Conservation (phyloP, 768 basidiomycete genomes). For the Lactarius quietus region DNA sequence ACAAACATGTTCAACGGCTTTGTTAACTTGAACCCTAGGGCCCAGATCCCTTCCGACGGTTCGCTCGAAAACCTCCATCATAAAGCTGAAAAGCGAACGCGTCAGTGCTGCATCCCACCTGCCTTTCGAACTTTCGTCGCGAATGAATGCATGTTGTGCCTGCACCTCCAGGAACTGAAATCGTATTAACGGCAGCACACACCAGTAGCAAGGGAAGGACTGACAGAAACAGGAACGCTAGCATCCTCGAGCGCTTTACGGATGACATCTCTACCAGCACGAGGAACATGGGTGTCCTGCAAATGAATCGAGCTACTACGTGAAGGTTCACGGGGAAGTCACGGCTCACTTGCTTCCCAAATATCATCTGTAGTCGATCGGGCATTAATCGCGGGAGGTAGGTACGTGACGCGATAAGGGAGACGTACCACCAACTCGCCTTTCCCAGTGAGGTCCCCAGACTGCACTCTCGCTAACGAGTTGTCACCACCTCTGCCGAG, state of each 20-base stretch:
- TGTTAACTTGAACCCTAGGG: constrained; percentile 45
- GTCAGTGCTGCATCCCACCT: constrained; percentile 95
- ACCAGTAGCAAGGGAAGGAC: constrained; percentile 30
- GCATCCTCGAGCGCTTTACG: constrained; percentile 80
- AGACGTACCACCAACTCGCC: constrained; percentile 76
- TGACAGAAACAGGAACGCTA: constrained; percentile 63
- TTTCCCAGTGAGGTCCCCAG: constrained; percentile 72
- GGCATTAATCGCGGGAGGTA: not conserved
- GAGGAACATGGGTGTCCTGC: constrained; percentile 91
- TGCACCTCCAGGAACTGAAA: constrained; percentile 89
- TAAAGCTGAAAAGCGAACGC: constrained; percentile 69
- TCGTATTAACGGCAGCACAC: not conserved
- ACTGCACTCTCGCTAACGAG: constrained; percentile 65
- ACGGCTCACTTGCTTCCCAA: constrained; percentile 76
- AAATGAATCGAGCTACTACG: not conserved
- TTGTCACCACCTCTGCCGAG: constrained; percentile 79
- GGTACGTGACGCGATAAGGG: not conserved
- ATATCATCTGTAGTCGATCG: constrained; percentile 66
- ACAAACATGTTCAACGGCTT: constrained; percentile 77
- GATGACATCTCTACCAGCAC: constrained; percentile 81
- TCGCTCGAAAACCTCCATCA: constrained; percentile 93
- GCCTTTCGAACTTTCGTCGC: constrained; percentile 88
- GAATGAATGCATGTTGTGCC: constrained; percentile 95
- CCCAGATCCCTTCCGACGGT: constrained; percentile 86
- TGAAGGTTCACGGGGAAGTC: not conserved